These are phyloP conservation scores for Oropetium thomaeum DNA, from an alignment of 176 grass and related monocot genomes.

Conservation along the genomic window DNA sequence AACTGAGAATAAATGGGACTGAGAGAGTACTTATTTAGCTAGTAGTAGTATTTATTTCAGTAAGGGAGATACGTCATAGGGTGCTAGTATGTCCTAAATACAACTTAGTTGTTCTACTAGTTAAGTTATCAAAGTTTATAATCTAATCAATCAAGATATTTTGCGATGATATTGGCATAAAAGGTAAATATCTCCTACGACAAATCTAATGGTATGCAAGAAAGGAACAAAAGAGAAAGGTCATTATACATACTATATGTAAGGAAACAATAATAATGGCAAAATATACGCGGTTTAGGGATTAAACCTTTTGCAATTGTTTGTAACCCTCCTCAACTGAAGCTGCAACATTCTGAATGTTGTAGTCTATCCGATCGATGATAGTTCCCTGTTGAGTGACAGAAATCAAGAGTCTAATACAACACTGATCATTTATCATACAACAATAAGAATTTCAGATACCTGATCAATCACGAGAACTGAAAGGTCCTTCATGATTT, in stretches of 20 bases:
- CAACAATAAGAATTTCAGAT: constrained; percentile 28
- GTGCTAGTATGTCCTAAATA: not conserved
- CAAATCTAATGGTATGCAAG: too few species aligned
- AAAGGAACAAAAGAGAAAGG: not conserved
- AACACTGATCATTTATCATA: constrained; percentile 11
- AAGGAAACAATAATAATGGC: not conserved
- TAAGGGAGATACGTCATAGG: not conserved
- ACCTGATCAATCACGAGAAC: constrained; percentile 98
- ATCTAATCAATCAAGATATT: not conserved
- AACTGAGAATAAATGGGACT: too few species aligned
- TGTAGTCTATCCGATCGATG: constrained; percentile 88
- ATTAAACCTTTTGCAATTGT: constrained; percentile 77
- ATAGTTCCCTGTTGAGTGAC: constrained; percentile 76
- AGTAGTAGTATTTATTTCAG: too few species aligned
- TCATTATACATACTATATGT: not conserved
- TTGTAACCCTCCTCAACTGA: constrained; percentile 90
- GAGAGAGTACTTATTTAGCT: too few species aligned
- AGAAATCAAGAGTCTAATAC: constrained; percentile 4
- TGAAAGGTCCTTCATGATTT: constrained; percentile 99
- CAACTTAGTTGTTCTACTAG: too few species aligned
- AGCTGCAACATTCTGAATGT: constrained; percentile 85
- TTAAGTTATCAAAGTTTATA: not conserved
- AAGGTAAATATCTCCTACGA: not conserved
- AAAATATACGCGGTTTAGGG: not conserved
- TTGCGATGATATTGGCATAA: not conserved